A percentile compares a stretch with the other conserved stretches of the same genome.
phyloP scores from a whole-genome alignment of 176 grass and related monocot species.

The Hsuehochloa calcarea region DNA sequence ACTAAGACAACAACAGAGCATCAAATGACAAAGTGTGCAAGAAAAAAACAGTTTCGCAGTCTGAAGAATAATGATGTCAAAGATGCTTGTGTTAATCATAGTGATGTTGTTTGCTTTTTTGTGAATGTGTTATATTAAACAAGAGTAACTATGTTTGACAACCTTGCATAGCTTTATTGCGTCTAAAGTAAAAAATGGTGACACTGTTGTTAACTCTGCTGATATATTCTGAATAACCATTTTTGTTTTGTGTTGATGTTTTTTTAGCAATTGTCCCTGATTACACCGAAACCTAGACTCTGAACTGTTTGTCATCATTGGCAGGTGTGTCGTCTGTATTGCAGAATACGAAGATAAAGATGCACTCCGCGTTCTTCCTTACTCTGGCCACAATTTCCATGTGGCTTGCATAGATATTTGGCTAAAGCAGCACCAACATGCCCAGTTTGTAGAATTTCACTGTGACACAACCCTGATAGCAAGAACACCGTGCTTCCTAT shows the following conservation, averaged over 20 bases:
- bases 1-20: not conserved
- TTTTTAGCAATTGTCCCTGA: not conserved
- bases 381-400: constrained; percentile 82
- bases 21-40: not conserved
- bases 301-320: constrained; percentile 10
- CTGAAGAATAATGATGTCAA: not conserved
- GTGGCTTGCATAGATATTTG: constrained; percentile 77
- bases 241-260: not conserved
- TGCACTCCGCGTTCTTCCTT: constrained; percentile 56
- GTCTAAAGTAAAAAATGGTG: not conserved
- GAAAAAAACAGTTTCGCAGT: too few species aligned
- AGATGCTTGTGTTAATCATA: not conserved
- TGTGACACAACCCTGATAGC: constrained; percentile 60
- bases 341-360: constrained; percentile 82
- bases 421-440: constrained; percentile 87
- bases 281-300: not conserved
- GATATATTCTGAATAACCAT: not conserved
- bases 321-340: constrained; percentile 65
- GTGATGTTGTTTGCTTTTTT: not conserved
- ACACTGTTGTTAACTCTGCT: not conserved
- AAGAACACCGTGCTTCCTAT: constrained; percentile 35
- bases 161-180: not conserved
- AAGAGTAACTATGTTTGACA: not conserved
- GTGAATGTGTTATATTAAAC: not conserved
- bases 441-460: constrained; percentile 90